A percentile compares a stretch with the other conserved stretches of the same genome.
Evolutionary conservation across 805 yeast species (phyloP).

Genomic region (Cyberlindnera xylosilytica): DNA sequence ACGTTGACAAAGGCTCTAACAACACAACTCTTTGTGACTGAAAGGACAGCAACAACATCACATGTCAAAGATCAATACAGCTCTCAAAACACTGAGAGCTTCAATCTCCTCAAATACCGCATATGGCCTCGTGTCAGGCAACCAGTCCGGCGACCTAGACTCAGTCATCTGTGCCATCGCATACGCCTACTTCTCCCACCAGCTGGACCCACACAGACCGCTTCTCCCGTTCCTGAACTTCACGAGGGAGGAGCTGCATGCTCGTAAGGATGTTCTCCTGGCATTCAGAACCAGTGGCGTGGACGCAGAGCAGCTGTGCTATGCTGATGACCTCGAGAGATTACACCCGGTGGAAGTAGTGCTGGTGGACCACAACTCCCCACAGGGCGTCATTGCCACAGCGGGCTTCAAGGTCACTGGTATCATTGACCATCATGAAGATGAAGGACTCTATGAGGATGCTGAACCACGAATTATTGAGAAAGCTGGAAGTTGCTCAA

Average conservation of each 20-base stretch:
- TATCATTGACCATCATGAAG: conserved; percentile 88
- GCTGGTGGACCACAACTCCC: conserved; percentile 80
- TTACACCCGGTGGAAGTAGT: conserved; percentile 29
- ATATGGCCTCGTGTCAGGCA: conserved; percentile 59
- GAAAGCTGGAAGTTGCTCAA: conserved; percentile 74
- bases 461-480: conserved; percentile 62
- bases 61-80: conserved; percentile 12
- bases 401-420: conserved; percentile 40
- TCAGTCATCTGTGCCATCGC: conserved; percentile 76
- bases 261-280: conserved; percentile 68
- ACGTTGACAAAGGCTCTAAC: too few species aligned
- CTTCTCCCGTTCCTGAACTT: conserved; percentile 69
- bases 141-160: conserved; percentile 86
- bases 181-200: conserved; percentile 57
- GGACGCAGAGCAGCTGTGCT: conserved; percentile 48
- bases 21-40: too few species aligned
- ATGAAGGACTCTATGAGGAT: conserved; percentile 47
- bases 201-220: conserved; percentile 25
- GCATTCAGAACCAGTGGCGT: conserved; percentile 50
- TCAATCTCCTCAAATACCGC: neutral
- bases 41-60: too few species aligned
- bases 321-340: conserved; percentile 59
- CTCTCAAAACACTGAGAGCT: conserved; percentile 12
- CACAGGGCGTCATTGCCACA: conserved; percentile 45
- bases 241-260: conserved; percentile 55